Percentiles rank a stretch among this genome's conserved stretches.
phyloP scores from a whole-genome alignment of 1,139 yeast genomes.

The Hyphopichia wangnamkhiaoensis region DNA sequence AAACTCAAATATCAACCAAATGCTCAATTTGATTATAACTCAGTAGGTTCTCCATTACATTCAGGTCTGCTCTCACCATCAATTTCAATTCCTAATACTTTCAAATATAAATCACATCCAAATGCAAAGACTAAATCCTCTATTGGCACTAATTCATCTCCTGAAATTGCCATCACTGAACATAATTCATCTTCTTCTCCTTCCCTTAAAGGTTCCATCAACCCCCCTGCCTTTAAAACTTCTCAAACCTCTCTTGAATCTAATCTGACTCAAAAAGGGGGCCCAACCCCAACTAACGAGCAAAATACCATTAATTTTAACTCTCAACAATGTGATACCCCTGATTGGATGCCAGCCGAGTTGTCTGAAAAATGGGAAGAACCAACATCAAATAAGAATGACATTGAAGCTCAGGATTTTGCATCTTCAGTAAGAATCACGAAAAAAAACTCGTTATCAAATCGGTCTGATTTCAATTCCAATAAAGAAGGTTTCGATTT shows the following conservation, averaged over 20 bases:
- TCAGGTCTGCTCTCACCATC: slow-evolving; percentile 19
- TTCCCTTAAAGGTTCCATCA: neutral
- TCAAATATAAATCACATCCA: slow-evolving; percentile 48
- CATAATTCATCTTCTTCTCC: neutral
- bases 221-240: neutral
- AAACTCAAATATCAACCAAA: slow-evolving; percentile 39
- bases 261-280: neutral
- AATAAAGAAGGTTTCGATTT: slow-evolving; percentile 17
- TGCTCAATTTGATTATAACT: slow-evolving; percentile 28
- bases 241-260: neutral
- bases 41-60: slow-evolving; percentile 10
- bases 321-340: slow-evolving; percentile 20
- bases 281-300: neutral
- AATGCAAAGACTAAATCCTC: slow-evolving; percentile 43
- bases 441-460: slow-evolving; percentile 16
- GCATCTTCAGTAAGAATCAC: slow-evolving; percentile 34
- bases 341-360: slow-evolving; percentile 49
- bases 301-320: neutral
- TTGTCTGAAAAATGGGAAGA: slow-evolving; percentile 39
- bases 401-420: slow-evolving; percentile 18
- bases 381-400: slow-evolving; percentile 9
- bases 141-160: slow-evolving; percentile 17
- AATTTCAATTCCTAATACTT: slow-evolving; percentile 46
- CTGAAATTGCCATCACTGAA: neutral
- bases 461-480: too few relatives aligned